A percentile compares a stretch with the other conserved stretches of the same genome.
Conservation (phyloP, 371 early-diverging fungal genomes). For the Rhizopus microsporus region DNA sequence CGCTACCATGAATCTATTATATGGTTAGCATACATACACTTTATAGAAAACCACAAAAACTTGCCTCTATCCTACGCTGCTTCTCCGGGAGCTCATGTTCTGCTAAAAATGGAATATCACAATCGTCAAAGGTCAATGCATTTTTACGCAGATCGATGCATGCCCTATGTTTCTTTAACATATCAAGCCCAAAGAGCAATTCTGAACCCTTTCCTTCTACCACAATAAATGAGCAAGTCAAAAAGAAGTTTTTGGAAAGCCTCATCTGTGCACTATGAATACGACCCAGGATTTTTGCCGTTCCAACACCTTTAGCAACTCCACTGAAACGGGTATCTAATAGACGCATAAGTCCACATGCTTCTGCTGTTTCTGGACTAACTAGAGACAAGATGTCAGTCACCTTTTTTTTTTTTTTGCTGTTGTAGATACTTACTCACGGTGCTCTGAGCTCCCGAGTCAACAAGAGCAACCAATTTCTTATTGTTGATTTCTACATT, state of each 20-base stretch:
- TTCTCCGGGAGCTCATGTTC: conserved; percentile 90
- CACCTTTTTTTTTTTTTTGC: not conserved
- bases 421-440: conserved; percentile 71
- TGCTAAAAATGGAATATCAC: conserved; percentile 83
- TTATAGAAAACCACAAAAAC: not conserved
- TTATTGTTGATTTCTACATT: conserved; percentile 85
- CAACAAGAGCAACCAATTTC: conserved; percentile 92
- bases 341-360: conserved; percentile 86
- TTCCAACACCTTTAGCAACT: conserved; percentile 93
- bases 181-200: conserved; percentile 93
- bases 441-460: conserved; percentile 97
- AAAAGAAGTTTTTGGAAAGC: conserved; percentile 66
- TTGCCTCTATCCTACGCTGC: conserved; percentile 54
- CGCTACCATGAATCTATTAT: conserved; percentile 16
- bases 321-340: conserved; percentile 91
- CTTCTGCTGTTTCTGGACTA: conserved; percentile 81
- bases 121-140: conserved; percentile 77
- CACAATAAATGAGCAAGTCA: conserved; percentile 90
- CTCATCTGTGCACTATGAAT: conserved; percentile 83
- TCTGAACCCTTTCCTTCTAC: conserved; percentile 94
- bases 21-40: no score
- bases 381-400: conserved; percentile 40
- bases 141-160: conserved; percentile 88
- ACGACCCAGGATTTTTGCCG: conserved; percentile 92
- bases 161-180: conserved; percentile 88